Evolutionary conservation across 805 yeast species (phyloP).

Genomic region (Sugiyamaella boreocaroliniensis): DNA sequence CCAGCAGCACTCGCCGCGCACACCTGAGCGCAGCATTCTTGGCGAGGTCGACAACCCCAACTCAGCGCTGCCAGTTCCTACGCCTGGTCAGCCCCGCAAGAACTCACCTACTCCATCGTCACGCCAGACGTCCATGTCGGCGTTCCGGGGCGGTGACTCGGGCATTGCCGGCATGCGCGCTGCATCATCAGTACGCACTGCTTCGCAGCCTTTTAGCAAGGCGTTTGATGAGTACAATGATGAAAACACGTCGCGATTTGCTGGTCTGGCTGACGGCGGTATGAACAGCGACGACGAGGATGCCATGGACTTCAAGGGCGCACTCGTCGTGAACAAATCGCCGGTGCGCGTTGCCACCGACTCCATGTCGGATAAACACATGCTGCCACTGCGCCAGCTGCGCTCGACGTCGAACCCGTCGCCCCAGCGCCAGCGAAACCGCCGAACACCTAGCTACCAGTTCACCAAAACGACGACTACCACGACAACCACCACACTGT

Average conservation of each 20-base stretch:
- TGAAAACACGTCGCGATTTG: not conserved
- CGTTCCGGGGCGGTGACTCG: not conserved
- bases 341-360: slow-evolving; percentile 22
- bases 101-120: slow-evolving; percentile 18
- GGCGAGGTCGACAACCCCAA: slow-evolving; percentile 57
- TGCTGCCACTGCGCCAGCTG: slow-evolving; percentile 24
- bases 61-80: slow-evolving; percentile 79
- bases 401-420: slow-evolving; percentile 31
- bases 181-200: slow-evolving; percentile 2
- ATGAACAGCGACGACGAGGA: slow-evolving; percentile 43
- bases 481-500: slow-evolving; percentile 17
- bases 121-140: slow-evolving; percentile 1
- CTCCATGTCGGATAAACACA: slow-evolving; percentile 17
- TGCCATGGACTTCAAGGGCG: slow-evolving; percentile 1
- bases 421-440: slow-evolving; percentile 18
- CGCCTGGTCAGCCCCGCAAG: slow-evolving; percentile 97
- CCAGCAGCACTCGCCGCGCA: slow-evolving; percentile 44
- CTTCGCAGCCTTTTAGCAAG: not conserved
- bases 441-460: slow-evolving; percentile 16
- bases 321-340: not conserved
- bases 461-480: slow-evolving; percentile 18
- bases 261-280: slow-evolving; percentile 11
- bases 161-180: not conserved
- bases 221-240: slow-evolving; percentile 7
- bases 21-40: slow-evolving; percentile 73